Base-by-base conservation (phyloP, 441 rosid genomes). In the Erodium trifolium region DNA sequence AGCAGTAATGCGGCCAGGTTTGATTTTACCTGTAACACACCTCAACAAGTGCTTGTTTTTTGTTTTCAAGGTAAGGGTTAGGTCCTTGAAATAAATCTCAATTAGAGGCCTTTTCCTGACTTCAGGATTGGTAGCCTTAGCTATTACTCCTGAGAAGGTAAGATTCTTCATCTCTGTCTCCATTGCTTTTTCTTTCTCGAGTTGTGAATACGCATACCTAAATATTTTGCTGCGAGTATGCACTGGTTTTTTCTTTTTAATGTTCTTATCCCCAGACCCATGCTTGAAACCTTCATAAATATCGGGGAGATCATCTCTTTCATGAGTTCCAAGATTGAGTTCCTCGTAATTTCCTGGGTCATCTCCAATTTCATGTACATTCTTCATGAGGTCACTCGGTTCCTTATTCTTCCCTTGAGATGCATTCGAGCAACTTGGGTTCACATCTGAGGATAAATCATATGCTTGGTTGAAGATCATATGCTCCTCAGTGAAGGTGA, bases 161-260 rank as follows among this genome's bases (percentile, higher is more conserved):
- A 94, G 80, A 79, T 94, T 84, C 78, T 87, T 82, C 79, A 29
- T 2, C 65, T 27, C 59, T 69, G 87, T 84, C 76, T 88, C 84
- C 78, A 90, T 67, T 11, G 92, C 94, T 67, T 94, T 94, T 73
- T 94, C 99, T 81, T 80, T 92, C 83, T 94, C 99, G 1, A 92
- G 83, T 80, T 94, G 98, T 13, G 86, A 92, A 75, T 94, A 94
- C 8, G 99, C 98, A 35, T 94, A 94, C 77, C 90, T 84, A 72
- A 89, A 92, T 87, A 92, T 90, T 80, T 95, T 97, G 78, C 98
- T 95, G 71, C 86, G 94, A 4, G 97, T 88, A 78, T 92, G 99
- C 80, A 92, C 71, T 5, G 95, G 97, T 55, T 65, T 19, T 72
- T 88, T 90, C 69, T 85, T 90, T 69, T 85, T 92, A 0, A 78